Evolutionary conservation across 208 protist genomes (phyloP).

Genomic region (Angomonas ambiguus): DNA sequence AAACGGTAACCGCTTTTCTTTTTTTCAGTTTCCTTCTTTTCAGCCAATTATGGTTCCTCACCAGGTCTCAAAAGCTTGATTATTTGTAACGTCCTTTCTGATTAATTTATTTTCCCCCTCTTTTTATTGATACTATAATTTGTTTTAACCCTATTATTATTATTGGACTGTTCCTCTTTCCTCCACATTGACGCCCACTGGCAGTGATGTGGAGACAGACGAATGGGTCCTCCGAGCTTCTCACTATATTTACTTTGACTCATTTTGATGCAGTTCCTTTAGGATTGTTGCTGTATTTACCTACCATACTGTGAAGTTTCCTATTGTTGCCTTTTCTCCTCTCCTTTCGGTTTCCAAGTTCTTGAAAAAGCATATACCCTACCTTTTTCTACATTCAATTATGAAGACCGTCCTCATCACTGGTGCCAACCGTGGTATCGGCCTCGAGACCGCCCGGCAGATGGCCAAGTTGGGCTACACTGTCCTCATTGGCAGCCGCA

Average conservation of each 20-base stretch:
- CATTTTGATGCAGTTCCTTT: neutral
- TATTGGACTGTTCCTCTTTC: neutral
- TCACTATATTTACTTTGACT: neutral
- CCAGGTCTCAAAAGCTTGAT: neutral
- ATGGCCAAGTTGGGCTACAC: constrained; percentile 49
- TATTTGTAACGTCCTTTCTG: neutral
- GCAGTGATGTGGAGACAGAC: neutral
- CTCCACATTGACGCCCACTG: neutral
- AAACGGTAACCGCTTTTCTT: no score
- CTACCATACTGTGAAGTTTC: no score
- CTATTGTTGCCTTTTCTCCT: no score
- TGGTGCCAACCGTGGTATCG: constrained; percentile 82
- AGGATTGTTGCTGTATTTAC: neutral
- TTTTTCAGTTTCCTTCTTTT: neutral
- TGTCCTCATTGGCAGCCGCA: constrained; percentile 66
- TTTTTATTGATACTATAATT: neutral
- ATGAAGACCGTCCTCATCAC: constrained; percentile 39
- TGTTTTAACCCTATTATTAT: neutral
- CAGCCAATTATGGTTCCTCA: neutral
- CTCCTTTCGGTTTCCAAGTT: neutral
- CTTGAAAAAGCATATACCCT: neutral
- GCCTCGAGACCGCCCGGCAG: constrained; percentile 54
- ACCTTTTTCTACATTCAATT: neutral
- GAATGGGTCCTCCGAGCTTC: neutral
- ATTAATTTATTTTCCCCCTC: neutral